A percentile compares a stretch with the other conserved stretches of the same genome.
phyloP scores from a whole-genome alignment of 108 stramenopile species.

The Pseudonitzschia pungens region DNA sequence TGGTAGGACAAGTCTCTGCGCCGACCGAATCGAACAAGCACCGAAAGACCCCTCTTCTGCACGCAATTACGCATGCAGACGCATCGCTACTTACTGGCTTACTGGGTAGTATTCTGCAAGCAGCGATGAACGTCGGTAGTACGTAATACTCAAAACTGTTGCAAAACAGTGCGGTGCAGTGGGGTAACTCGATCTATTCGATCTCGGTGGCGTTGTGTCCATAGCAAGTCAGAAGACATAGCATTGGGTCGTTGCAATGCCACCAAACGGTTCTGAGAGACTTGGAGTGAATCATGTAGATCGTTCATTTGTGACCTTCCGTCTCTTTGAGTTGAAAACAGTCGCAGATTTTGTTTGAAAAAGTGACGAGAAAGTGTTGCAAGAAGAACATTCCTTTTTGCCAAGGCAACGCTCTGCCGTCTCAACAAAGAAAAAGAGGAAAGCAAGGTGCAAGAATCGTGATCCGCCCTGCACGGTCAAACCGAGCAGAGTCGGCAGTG shows the following conservation, averaged over 20 bases:
- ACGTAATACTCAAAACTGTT: conserved; percentile 2
- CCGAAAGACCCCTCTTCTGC: conserved; percentile 4
- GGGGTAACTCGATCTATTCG: neutral
- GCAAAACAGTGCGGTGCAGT: neutral
- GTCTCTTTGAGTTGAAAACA: neutral
- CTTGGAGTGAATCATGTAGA: neutral
- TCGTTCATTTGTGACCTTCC: neutral
- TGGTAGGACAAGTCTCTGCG: neutral
- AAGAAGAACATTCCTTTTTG: neutral
- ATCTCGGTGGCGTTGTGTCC: neutral
- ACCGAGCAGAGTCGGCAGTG: too few relatives aligned
- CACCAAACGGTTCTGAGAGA: neutral
- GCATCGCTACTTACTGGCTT: conserved; percentile 26
- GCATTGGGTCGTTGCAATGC: neutral
- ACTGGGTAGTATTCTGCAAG: conserved; percentile 13
- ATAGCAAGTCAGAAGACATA: neutral
- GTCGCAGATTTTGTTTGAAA: neutral
- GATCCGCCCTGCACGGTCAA: too few relatives aligned
- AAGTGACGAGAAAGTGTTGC: neutral
- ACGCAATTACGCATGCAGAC: conserved; percentile 7
- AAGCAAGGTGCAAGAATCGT: neutral
- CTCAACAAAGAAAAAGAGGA: neutral
- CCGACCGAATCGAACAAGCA: conserved; percentile 2
- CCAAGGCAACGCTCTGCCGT: neutral
- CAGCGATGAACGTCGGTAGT: conserved; percentile 8